Evolutionary conservation across 805 yeast species (phyloP), one percentile per base, ranked within the genome.

Genomic region (Suhomyces tanzawaensis): DNA sequence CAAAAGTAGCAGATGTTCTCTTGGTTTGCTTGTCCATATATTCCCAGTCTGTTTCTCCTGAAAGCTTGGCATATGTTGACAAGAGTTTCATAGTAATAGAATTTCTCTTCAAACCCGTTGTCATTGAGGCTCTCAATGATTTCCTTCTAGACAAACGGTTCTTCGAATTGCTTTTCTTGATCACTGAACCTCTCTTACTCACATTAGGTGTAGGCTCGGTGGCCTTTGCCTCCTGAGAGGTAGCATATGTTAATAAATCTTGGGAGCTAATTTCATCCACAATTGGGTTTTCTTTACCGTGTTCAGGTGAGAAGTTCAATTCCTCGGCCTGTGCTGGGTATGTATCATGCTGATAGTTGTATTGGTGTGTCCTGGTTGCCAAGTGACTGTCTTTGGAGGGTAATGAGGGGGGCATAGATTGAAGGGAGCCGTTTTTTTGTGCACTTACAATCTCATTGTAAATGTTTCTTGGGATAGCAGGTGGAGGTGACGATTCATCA

Each of bases 1-100:
- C 93, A 66, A 84, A 84, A 45, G 84, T 85, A 12, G 86, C 80
- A 25, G 86, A 79, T 2, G 90, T 82, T 59, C 93, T 72, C 60
- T 77, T 82, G 4, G 88, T 81, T 55, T 80, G 86, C 51, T 76
- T 79, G 50, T 82, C 85, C 59, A 82, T 75, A 49, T 76, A 76
- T 49, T 79, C 84, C 79, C 86, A 77, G 43, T 79, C 84, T 29
- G 74, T 70, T 40, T 79, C 82, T 32, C 72, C 72, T 3, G 86
- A 72, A 43, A 84, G 62, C 53, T 79, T 82, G 23, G 91, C 87
- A 58, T 84, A 84, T 0, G 88, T 79, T 1, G 88, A 75, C 42
- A 84, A 72, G 44, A 84, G 58, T 52, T 81, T 83, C 29, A 86
- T 69, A 0, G 91, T 83, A 30, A 84, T 78, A 1, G 90, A 82